phyloP scores from a whole-genome alignment of 1,139 yeast genomes.

The Protomyces arabidopsidicola region DNA sequence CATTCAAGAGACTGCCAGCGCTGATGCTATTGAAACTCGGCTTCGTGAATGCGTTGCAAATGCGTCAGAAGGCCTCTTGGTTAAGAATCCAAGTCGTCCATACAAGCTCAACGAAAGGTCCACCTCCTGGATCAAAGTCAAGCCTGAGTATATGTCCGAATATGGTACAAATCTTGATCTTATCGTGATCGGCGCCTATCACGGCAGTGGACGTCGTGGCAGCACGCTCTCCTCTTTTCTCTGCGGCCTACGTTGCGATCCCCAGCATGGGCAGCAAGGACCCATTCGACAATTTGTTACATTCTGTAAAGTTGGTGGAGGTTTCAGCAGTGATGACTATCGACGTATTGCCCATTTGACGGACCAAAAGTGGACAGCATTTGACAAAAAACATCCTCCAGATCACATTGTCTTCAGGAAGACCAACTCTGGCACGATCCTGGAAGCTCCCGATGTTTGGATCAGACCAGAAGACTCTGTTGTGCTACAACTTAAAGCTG shows the following conservation, averaged over 20 bases:
- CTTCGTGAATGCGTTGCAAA: constrained; percentile 56
- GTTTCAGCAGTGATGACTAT: constrained; percentile 63
- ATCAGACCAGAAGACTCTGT: constrained; percentile 66
- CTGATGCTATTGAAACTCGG: constrained; percentile 47
- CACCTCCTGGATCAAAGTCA: constrained; percentile 73
- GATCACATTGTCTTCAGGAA: constrained; percentile 52
- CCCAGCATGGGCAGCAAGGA: constrained; percentile 35
- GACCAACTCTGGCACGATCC: constrained; percentile 34
- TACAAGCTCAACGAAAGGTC: constrained; percentile 60
- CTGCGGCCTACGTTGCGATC: constrained; percentile 58
- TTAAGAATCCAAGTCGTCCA: constrained; percentile 58
- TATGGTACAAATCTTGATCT: constrained; percentile 84
- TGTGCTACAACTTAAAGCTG: constrained; percentile 79
- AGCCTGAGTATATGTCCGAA: constrained; percentile 82
- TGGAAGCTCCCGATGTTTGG: constrained; percentile 64
- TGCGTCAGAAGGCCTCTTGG: constrained; percentile 76
- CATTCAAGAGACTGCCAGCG: constrained; percentile 14
- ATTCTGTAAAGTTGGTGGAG: constrained; percentile 80
- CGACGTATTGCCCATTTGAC: constrained; percentile 53
- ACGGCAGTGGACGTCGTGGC: constrained; percentile 54
- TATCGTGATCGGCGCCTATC: constrained; percentile 69
- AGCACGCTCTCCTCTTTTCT: constrained; percentile 53
- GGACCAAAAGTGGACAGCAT: constrained; percentile 57
- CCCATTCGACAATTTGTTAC: constrained; percentile 46
- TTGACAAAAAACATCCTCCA: constrained; percentile 41